Evolutionary conservation across 2,329 filamentous ascomycete species (phyloP), one percentile per base, ranked within the genome.

Genomic region (Ampelomyces quisqualis): DNA sequence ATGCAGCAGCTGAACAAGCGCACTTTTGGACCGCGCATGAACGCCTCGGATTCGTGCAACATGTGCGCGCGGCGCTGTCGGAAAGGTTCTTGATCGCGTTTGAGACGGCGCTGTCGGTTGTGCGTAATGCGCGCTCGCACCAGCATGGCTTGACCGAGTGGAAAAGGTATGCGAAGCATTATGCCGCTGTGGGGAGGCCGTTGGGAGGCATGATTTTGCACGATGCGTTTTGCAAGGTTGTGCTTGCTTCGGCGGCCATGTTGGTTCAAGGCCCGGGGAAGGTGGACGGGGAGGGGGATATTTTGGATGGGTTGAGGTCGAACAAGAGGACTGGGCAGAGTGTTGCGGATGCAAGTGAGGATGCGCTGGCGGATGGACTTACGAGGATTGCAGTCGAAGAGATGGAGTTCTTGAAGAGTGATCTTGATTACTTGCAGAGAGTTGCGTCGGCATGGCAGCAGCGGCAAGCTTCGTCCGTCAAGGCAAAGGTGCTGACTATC

Each of bases 151-250:
- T 88, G 14, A 86, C 83, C 58, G 87, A 95, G 52, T 98, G 93
- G 93, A 94, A 87, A 70, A 82, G 85, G 50, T 89, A 88, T 68
- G 73, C 88, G 41, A 86, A 85, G 30, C 86, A 90, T 47, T 98
- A 97, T 70, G 82, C 88, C 19, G 79, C 83, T 11, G 78, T 81
- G 43, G 87, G 87, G 7, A 81, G 88, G 14, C 91, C 94, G 0
- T 72, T 98, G 29, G 90, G 93, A 7, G 89, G 90, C 9, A 93
- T 96, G 85, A 77, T 97, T 5, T 71, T 98, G 15, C 90, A 95
- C 65, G 82, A 88, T 59, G 90, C 85, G 49, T 94, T 95, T 64
- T 89, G 94, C 77, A 84, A 82, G 67, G 79, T 97, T 21, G 76
- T 96, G 9, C 84, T 90, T 22, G 82, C 89, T 2, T 85, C 81